Evolutionary conservation across 2,329 filamentous ascomycete species (phyloP), one percentile per base, ranked within the genome.

Genomic region (Didymella sp.): DNA sequence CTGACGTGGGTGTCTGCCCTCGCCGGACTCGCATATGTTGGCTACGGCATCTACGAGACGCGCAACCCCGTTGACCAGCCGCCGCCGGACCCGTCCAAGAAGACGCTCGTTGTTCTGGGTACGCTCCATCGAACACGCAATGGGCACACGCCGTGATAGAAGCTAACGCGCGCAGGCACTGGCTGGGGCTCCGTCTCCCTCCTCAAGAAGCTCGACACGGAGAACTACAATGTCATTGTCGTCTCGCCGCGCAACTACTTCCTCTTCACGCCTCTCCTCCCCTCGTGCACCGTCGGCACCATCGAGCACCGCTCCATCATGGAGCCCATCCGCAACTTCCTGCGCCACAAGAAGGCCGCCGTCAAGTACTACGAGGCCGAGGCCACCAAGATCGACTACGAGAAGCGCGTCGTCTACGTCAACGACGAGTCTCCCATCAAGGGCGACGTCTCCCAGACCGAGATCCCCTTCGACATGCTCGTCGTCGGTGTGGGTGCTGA

Each of bases 261-360:
- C 88, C 89, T 99, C 68, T 99, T 99, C 85, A 99, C 95, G 27
- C 95, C 95, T 59, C 87, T 99, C 58, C 87, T 99, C 60, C 95
- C 95, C 64, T 98, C 94, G 75, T 99, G 95, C 81, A 98, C 95
- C 49, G 97, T 94, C 66, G 95, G 95, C 72, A 90, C 92, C 70
- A 95, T 99, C 78, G 95, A 99, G 84, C 95, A 98, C 83, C 92
- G 95, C 77, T 98, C 93, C 74, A 99, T 99, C 80, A 99, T 99
- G 95, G 95, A 99, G 82, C 95, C 95, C 55, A 89, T 99, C 71
- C 92, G 95, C 75, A 92, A 95, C 77, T 96, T 99, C 77, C 85
- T 96, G 68, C 91, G 93, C 73, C 90, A 95, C 82, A 98, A 98
- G 86, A 92, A 91, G 81, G 90, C 91, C 63, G 85, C 88, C 45